Evolutionary conservation across 305 asterid species (phyloP), one percentile per base, ranked within the genome.

Genomic region (Fraxinus latifolia): DNA sequence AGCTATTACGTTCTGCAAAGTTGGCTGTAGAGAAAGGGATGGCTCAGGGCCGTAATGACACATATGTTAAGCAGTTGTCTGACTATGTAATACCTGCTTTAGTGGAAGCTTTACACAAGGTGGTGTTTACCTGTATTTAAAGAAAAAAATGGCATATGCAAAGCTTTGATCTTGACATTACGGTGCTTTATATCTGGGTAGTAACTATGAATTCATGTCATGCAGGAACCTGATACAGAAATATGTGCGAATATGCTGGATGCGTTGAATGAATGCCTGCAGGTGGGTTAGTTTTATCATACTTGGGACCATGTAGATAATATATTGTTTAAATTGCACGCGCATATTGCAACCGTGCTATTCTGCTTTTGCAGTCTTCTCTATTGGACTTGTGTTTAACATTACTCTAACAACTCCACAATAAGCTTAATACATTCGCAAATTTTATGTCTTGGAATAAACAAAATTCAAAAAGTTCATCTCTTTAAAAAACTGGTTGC

Each of bases 31-130:
- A 95, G 85, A 95, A 94, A 85, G 99, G 98, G 78, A 84, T 92
- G 80, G 97, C 99, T 81, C 97, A 90, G 85, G 97, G 97, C 68
- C 98, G 99, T 79, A 88, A 93, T 84, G 97, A 93, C 91, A 23
- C 96, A 75, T 95, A 96, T 85, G 89, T 94, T 76, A 96, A 95
- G 83, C 99, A 95, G 87, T 86, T 95, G 81, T 91, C 95, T n/a
- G 99, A 95, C 85, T 95, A 86, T 83, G 91, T 95, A 42, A 34
- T 93, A 77, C 98, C 98, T 81, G 97, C 98, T 79, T 87, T 95
- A 84, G 97, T 95, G 76, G 99, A 95, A 88, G 99, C 99, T 74
- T 89, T 95, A 80, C 99, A 94, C 81, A 95, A 94, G 99, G 99
- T 95, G 82, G 50, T 27, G 42, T 36, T 83, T 83, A 44, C 19